Percentiles rank a stretch among this genome's conserved stretches.
phyloP scores from a whole-genome alignment of 2,329 filamentous ascomycete species.

The Ophiocordyceps camponoti-saundersi region DNA sequence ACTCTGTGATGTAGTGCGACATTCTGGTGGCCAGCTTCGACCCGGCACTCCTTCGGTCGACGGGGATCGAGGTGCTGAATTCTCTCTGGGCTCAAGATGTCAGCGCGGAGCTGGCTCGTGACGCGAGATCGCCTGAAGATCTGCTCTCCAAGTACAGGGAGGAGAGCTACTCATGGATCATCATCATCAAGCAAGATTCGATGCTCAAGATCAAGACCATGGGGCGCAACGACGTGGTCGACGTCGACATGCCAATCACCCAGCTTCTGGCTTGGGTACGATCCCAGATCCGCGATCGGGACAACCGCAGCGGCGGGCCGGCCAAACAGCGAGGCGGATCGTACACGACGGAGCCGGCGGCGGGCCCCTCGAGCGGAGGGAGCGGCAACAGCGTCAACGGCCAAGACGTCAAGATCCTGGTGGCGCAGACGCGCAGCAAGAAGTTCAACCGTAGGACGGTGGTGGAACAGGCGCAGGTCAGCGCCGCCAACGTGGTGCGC shows the following conservation, averaged over 20 bases:
- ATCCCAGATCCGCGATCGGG: constrained; percentile 64
- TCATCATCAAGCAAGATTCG: constrained; percentile 67
- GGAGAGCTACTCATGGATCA: constrained; percentile 68
- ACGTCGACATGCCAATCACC: constrained; percentile 55
- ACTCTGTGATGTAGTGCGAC: constrained; percentile 46
- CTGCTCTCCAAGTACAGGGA: constrained; percentile 60
- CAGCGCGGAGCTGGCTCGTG: constrained; percentile 72
- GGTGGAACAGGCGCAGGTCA: constrained; percentile 57
- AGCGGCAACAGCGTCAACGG: constrained; percentile 23
- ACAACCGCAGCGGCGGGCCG: constrained; percentile 20
- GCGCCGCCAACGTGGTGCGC: constrained; percentile 44
- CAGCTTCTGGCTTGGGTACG: constrained; percentile 71
- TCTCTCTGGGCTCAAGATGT: constrained; percentile 71
- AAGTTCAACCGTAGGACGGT: constrained; percentile 82
- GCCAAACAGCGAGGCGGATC: constrained; percentile 16
- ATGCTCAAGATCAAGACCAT: constrained; percentile 68
- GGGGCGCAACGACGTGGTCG: constrained; percentile 54
- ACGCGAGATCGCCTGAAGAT: constrained; percentile 65
- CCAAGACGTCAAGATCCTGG: constrained; percentile 70
- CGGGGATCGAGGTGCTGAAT: constrained; percentile 61
- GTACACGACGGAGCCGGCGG: background rate
- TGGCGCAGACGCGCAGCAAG: constrained; percentile 69
- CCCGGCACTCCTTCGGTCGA: constrained; percentile 52
- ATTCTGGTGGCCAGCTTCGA: constrained; percentile 84
- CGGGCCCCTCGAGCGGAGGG: background rate